These are phyloP conservation scores for Argentina anserina DNA, from an alignment of 306 rosid genomes.

Conservation along the genomic window DNA sequence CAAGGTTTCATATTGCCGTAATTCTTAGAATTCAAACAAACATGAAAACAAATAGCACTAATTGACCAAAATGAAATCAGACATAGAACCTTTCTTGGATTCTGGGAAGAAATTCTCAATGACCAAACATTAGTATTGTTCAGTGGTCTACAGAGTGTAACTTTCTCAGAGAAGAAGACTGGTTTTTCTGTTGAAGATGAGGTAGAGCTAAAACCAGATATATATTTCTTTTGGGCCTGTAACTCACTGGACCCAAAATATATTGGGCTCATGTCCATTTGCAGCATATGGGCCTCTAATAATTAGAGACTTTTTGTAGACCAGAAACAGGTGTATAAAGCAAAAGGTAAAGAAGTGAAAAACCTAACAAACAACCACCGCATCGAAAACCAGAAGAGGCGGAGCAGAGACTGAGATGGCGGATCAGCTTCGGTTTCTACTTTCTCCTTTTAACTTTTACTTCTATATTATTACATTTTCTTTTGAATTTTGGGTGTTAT, in stretches of 20 bases:
- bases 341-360: neutral
- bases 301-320: neutral
- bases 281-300: neutral
- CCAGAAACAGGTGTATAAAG: neutral
- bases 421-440: neutral
- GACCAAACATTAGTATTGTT: constrained; percentile 37
- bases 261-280: neutral
- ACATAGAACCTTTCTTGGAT: constrained; percentile 39
- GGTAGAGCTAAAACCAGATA: neutral
- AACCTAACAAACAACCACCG: neutral
- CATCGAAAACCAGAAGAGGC: neutral
- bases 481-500: too few species aligned
- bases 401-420: neutral
- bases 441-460: neutral
- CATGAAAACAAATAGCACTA: neutral
- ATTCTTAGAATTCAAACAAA: neutral
- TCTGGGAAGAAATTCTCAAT: constrained; percentile 26
- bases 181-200: neutral
- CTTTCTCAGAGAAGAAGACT: neutral
- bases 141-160: neutral
- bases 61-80: neutral
- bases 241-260: neutral
- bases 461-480: neutral
- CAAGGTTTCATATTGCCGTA: neutral
- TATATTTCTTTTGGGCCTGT: neutral